Evolutionary conservation across 1,284 basidiomycete species (phyloP), one percentile per base, ranked within the genome.

Genomic region (Pascua guehoae): DNA sequence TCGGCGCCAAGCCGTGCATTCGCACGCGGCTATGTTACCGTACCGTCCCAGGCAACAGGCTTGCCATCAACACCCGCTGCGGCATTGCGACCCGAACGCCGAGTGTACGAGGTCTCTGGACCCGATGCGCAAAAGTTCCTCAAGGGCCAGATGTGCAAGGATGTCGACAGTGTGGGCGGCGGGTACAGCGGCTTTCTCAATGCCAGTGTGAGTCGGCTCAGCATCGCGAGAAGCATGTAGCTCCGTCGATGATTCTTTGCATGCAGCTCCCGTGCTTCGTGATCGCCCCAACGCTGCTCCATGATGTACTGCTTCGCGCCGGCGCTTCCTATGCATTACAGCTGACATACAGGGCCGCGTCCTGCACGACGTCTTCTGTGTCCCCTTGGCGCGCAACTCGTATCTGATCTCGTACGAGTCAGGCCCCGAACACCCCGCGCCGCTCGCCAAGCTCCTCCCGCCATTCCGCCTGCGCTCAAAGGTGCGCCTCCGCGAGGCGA

Each of bases 381-480:
- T 92, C 73, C 86, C 87, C 10, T 54, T 38, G 14, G 39, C 41
- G 40, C 49, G 41, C 18, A 53, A 17, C 36, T 53, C 47, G 32
- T 66, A 79, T 80, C 41, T 79, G 65, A 61, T 78, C 75, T 47
- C 83, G 79, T 36, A 79, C 81, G 60, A 80, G 74, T 43, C 83
- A 81, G 40, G 90, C 85, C 72, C 77, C 88, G 54, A 77, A 93
- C 69, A 94, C 94, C 75, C 86, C 85, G 66, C 88, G 87, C 73
- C 77, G 8, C 60, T 75, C 2, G 44, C 52, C 10, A 60, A 51
- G 37, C 56, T 70, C 3, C 56, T 75, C 3, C 63, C 68, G 66
- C 87, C 88, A 8, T 92, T 91, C 77, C 84, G 95, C 55, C 82
- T 99, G 2, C 86, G 95, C 7, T 86, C 90, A 36, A 96, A 93